Evolutionary conservation across 2,329 filamentous ascomycete genomes (phyloP).

Genomic region (Nigrospora oryzae): DNA sequence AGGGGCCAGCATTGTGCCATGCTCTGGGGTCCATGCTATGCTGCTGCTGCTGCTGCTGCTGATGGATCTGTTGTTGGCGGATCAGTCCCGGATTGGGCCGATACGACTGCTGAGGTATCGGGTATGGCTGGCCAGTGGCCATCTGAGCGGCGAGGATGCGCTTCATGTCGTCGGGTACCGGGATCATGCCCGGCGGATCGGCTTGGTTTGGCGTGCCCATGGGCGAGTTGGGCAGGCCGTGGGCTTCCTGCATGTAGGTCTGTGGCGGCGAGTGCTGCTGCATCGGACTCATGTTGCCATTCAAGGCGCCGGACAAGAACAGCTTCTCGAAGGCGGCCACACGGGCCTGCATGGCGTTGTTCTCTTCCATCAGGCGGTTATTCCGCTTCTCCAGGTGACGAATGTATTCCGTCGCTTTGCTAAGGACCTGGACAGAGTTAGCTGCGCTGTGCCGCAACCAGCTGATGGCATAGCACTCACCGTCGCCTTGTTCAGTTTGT

Average conservation of each 20-base stretch:
- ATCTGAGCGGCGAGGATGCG: conserved; percentile 50
- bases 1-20: conserved; percentile 47
- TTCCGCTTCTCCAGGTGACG: conserved; percentile 88
- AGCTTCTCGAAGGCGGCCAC: conserved; percentile 71
- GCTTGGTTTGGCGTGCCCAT: conserved; percentile 30
- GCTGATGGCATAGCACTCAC: conserved; percentile 29
- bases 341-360: conserved; percentile 67
- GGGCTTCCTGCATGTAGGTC: conserved; percentile 32
- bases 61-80: conserved; percentile 49
- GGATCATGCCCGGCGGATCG: conserved; percentile 51
- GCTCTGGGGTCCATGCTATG: conserved; percentile 39
- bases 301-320: conserved; percentile 69
- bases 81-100: conserved; percentile 33
- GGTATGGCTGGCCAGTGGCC: conserved; percentile 44
- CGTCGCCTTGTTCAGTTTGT: conserved; percentile 97
- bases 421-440: conserved; percentile 51
- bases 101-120: conserved; percentile 29
- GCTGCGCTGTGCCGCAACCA: conserved; percentile 2
- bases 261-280: conserved; percentile 43
- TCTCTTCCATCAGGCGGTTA: conserved; percentile 72
- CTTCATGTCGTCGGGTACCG: conserved; percentile 59
- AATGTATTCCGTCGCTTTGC: conserved; percentile 95
- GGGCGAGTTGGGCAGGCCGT: conserved; percentile 33
- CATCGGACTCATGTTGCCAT: conserved; percentile 45
- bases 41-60: conserved; percentile 39